Evolutionary conservation across 2,329 filamentous ascomycete genomes (phyloP).

Genomic region (Calonectria leucothoes): DNA sequence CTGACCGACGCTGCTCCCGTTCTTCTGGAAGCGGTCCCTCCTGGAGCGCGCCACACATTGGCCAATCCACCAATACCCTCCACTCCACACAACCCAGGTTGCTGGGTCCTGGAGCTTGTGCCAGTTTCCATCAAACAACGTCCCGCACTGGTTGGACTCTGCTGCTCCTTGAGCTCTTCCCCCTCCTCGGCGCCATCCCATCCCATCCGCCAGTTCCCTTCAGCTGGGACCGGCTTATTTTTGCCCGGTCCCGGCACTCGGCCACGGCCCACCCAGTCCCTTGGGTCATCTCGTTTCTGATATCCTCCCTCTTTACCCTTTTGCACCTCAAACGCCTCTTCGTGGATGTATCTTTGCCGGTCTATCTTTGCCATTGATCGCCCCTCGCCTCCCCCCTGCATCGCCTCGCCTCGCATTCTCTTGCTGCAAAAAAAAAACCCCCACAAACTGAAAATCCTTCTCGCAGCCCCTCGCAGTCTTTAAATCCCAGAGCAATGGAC

Average conservation of each 20-base stretch:
- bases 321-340: slow-evolving; percentile 10
- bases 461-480: slow-evolving; percentile 9
- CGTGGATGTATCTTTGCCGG: slow-evolving; percentile 37
- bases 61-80: slow-evolving; percentile 29
- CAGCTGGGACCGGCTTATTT: slow-evolving; percentile 32
- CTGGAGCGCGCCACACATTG: slow-evolving; percentile 23
- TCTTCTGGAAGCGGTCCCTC: slow-evolving; percentile 41
- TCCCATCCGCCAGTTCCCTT: slow-evolving; percentile 27
- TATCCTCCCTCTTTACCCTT: slow-evolving; percentile 4
- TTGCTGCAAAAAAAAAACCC: slow-evolving; percentile 19
- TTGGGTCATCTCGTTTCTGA: slow-evolving; percentile 18
- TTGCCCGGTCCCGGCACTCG: slow-evolving; percentile 35
- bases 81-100: slow-evolving; percentile 38
- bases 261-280: slow-evolving; percentile 28
- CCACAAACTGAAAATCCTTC: slow-evolving; percentile 7
- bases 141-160: slow-evolving; percentile 23
- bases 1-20: slow-evolving; percentile 37
- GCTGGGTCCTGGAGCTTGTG: slow-evolving; percentile 29
- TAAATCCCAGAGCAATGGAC: slow-evolving; percentile 33
- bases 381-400: slow-evolving; percentile 7
- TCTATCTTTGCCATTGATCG: slow-evolving; percentile 29
- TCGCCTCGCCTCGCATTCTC: slow-evolving; percentile 18
- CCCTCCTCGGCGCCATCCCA: slow-evolving; percentile 20
- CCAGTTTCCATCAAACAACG: slow-evolving; percentile 20
- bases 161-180: slow-evolving; percentile 9